These are phyloP conservation scores for Talaromyces sp. DNA, from an alignment of 2,329 filamentous ascomycete genomes.

Conservation along the genomic window DNA sequence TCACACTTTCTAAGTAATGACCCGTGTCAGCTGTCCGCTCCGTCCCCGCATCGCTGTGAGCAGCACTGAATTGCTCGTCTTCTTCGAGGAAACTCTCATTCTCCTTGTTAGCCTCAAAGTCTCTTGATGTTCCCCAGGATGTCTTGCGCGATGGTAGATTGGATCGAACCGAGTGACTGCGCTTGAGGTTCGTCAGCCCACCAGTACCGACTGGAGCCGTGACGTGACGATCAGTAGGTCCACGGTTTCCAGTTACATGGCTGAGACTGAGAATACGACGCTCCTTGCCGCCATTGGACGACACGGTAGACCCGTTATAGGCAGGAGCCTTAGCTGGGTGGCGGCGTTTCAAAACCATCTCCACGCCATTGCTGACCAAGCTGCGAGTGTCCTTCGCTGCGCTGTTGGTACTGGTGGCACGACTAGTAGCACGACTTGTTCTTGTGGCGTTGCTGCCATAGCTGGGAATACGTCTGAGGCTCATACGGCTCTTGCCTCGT, in stretches of 20 bases:
- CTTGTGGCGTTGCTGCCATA: constrained; percentile 40
- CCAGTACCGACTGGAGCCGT: constrained; percentile 30
- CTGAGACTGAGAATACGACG: constrained; percentile 86
- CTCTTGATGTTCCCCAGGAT: constrained; percentile 60
- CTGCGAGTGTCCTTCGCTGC: constrained; percentile 35
- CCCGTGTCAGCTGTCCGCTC: constrained; percentile 45
- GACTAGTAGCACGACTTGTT: constrained; percentile 30
- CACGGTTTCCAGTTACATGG: constrained; percentile 74
- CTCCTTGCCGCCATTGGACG: constrained; percentile 51
- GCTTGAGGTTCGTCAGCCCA: constrained; percentile 60
- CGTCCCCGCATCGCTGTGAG: constrained; percentile 51
- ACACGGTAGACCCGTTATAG: constrained; percentile 40
- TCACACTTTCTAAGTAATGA: constrained; percentile 42
- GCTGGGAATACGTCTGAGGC: constrained; percentile 50
- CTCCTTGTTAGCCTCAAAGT: constrained; percentile 53
- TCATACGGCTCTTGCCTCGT: constrained; percentile 52
- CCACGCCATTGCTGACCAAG: constrained; percentile 41
- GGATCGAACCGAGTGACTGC: constrained; percentile 74
- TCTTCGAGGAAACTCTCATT: constrained; percentile 63
- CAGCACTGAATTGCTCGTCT: constrained; percentile 43
- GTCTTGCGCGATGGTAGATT: constrained; percentile 60
- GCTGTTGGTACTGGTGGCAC: constrained; percentile 31
- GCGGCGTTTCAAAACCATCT: constrained; percentile 52
- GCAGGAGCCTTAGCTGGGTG: constrained; percentile 41
- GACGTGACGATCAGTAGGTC: constrained; percentile 31